Conservation (phyloP, 768 basidiomycete genomes). For the Rhizopogon vesiculosus region DNA sequence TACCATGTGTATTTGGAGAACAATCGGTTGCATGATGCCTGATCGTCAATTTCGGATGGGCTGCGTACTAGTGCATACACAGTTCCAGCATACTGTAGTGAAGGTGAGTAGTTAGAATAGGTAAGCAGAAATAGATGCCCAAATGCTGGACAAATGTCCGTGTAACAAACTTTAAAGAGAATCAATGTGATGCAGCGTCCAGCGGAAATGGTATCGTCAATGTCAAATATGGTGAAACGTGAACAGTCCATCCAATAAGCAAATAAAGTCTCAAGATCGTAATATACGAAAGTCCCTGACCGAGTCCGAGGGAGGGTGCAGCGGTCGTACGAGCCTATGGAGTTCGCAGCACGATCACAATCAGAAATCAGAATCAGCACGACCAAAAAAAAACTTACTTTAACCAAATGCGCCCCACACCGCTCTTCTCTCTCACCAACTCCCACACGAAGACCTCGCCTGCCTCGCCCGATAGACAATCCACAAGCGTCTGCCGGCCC, state of each 20-base stretch:
- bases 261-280: background rate
- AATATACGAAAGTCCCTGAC: background rate
- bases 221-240: background rate
- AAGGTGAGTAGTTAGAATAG: background rate
- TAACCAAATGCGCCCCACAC: conserved; percentile 58
- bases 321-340: background rate
- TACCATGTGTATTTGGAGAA: background rate
- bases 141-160: background rate
- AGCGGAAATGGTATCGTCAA: background rate
- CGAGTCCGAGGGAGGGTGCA: background rate
- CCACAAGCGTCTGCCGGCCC: conserved; percentile 51
- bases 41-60: too few relatives aligned
- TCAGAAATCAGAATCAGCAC: background rate
- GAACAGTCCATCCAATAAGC: background rate
- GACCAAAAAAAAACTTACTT: conserved; percentile 34
- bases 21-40: too few relatives aligned
- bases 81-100: background rate
- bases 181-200: background rate
- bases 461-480: conserved; percentile 38
- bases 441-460: conserved; percentile 44
- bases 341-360: background rate
- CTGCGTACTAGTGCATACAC: too few relatives aligned
- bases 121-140: background rate
- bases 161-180: background rate
- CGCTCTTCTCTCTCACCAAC: conserved; percentile 58